A percentile compares a stretch with the other conserved stretches of the same genome.
phyloP scores from a whole-genome alignment of 331 rosid species.

The Prunus yedoensis region DNA sequence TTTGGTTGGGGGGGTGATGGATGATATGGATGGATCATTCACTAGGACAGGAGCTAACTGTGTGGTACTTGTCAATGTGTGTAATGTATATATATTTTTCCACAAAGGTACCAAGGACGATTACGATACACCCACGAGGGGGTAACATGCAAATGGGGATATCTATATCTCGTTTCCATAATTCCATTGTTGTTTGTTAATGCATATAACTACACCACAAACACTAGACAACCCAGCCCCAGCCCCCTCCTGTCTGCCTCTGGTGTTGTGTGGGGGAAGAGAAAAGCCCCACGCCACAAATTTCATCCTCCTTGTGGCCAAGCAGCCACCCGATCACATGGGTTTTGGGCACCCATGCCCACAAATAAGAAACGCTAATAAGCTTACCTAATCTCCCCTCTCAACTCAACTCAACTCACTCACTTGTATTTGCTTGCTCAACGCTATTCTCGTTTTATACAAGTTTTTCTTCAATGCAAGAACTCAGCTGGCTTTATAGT shows the following conservation, averaged over 20 bases:
- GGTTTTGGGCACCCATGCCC: conserved; percentile 59
- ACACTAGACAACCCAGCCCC: conserved; percentile 1
- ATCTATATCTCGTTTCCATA: conserved; percentile 21
- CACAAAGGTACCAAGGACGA: conserved; percentile 51
- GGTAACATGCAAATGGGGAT: conserved; percentile 67
- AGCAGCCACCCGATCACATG: conserved; percentile 82
- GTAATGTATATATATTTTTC: neutral
- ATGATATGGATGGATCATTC: neutral
- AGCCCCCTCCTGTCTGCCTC: too few relatives aligned
- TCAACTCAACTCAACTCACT: too few relatives aligned
- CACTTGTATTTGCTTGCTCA: too few relatives aligned
- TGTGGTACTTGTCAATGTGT: conserved; percentile 46
- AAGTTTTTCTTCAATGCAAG: neutral
- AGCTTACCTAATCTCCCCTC: too few relatives aligned
- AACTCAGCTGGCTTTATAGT: neutral
- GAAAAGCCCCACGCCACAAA: conserved; percentile 8
- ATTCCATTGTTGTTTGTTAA: conserved; percentile 48
- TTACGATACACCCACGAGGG: conserved; percentile 73
- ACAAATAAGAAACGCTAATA: neutral
- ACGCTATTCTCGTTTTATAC: too few relatives aligned
- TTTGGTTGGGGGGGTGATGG: neutral
- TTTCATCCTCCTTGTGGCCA: conserved; percentile 54
- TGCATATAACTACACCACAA: neutral
- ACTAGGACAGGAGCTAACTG: conserved; percentile 9
- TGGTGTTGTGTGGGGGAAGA: neutral